Conservation (phyloP, 139 green algal species). For the Coelastrella sp. region DNA sequence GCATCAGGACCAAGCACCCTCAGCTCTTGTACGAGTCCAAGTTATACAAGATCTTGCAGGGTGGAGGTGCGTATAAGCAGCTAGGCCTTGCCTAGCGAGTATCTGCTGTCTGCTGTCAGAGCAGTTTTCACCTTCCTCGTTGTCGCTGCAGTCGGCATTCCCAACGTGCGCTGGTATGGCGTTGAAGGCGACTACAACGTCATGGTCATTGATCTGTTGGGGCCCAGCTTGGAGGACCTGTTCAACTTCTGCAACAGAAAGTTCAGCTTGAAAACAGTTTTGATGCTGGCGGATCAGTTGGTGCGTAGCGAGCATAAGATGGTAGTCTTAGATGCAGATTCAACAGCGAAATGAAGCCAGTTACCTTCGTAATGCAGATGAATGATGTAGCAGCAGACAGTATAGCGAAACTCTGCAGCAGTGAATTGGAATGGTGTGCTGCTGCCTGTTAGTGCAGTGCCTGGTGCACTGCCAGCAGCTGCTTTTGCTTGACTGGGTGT, state of each 20-base stretch:
- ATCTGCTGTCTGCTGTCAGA: too few species aligned
- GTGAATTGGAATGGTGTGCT: too few species aligned
- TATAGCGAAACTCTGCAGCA: too few species aligned
- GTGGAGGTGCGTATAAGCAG: conserved; percentile 76
- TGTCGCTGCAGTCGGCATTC: conserved; percentile 91
- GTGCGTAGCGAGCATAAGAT: conserved; percentile 61
- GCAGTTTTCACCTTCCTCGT: not conserved
- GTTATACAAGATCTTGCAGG: conserved; percentile 96
- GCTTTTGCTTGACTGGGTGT: too few species aligned
- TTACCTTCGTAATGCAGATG: not conserved
- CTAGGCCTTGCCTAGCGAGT: not conserved
- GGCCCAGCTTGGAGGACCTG: conserved; percentile 97
- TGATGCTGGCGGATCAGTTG: conserved; percentile 99
- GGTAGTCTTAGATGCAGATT: not conserved
- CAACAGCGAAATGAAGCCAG: not conserved
- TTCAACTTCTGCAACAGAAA: conserved; percentile 99
- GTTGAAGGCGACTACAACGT: conserved; percentile 99
- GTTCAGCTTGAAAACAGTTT: conserved; percentile 98
- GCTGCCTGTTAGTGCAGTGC: too few species aligned
- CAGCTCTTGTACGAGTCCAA: conserved; percentile 97
- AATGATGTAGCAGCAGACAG: not conserved
- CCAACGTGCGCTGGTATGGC: conserved; percentile 98
- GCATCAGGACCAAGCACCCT: conserved; percentile 89
- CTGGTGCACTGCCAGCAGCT: too few species aligned
- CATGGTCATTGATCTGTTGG: conserved; percentile 99